Percentiles rank a stretch among this genome's conserved stretches.
phyloP scores from a whole-genome alignment of 495 filamentous ascomycete species.

The Podospora pseudocomata region DNA sequence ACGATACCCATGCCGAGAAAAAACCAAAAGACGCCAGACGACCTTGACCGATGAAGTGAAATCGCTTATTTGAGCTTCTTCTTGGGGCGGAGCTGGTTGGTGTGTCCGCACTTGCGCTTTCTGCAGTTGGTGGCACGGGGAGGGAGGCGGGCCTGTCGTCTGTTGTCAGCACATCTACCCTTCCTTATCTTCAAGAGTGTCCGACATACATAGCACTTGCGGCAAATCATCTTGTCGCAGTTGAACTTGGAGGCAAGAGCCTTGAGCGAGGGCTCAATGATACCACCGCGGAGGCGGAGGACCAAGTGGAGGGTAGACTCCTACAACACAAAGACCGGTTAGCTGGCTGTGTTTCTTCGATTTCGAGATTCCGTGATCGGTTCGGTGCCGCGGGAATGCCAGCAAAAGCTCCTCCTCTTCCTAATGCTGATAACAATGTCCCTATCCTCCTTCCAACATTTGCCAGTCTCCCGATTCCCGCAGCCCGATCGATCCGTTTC shows the following conservation, averaged over 20 bases:
- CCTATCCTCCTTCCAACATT: background rate
- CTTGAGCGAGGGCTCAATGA: conserved; percentile 99
- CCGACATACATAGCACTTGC: conserved; percentile 79
- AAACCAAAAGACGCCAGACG: conserved; percentile 41
- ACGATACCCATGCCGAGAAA: conserved; percentile 29
- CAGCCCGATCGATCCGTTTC: conserved; percentile 11
- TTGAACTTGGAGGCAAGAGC: conserved; percentile 98
- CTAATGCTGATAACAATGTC: background rate
- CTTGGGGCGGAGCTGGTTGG: conserved; percentile 99
- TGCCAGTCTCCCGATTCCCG: conserved; percentile 8
- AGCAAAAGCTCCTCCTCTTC: conserved; percentile 11
- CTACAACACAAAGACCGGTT: conserved; percentile 43
- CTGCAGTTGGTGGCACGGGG: conserved; percentile 99
- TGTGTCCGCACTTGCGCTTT: conserved; percentile 99
- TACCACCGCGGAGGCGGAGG: conserved; percentile 98
- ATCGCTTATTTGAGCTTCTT: conserved; percentile 96
- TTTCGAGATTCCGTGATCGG: background rate
- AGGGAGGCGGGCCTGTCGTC: conserved; percentile 78
- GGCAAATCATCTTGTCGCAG: conserved; percentile 99
- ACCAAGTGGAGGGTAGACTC: conserved; percentile 99
- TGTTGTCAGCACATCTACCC: conserved; percentile 16
- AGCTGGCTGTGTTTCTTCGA: background rate
- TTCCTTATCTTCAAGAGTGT: background rate
- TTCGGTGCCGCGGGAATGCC: conserved; percentile 10
- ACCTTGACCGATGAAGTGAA: conserved; percentile 30